Evolutionary conservation across 2,329 filamentous ascomycete species (phyloP).

Genomic region (Talaromyces amestolkiae): DNA sequence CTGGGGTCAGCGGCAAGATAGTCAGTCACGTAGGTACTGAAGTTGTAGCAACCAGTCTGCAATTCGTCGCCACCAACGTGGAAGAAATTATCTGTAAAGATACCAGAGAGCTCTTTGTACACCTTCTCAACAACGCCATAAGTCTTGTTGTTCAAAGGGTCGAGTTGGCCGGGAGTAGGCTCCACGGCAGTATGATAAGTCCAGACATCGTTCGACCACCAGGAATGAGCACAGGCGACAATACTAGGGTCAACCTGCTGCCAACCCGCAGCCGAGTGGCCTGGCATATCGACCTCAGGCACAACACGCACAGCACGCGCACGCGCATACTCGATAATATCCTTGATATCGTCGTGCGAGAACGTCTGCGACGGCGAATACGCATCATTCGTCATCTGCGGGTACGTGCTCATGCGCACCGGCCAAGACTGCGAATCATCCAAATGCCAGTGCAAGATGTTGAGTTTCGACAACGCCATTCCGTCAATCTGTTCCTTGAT

Average conservation of each 20-base stretch:
- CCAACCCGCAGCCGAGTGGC: slow-evolving; percentile 57
- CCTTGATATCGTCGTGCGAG: slow-evolving; percentile 43
- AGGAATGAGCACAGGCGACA: slow-evolving; percentile 55
- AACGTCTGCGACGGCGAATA: slow-evolving; percentile 53
- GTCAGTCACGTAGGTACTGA: slow-evolving; percentile 48
- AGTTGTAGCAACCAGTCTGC: slow-evolving; percentile 58
- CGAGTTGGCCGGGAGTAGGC: slow-evolving; percentile 57
- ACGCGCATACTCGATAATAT: slow-evolving; percentile 51
- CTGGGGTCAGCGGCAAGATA: slow-evolving; percentile 54
- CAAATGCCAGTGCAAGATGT: slow-evolving; percentile 58
- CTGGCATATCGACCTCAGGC: slow-evolving; percentile 63
- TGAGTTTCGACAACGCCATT: slow-evolving; percentile 57
- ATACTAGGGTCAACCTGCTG: slow-evolving; percentile 57
- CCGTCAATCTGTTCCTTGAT: slow-evolving; percentile 56
- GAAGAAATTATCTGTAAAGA: slow-evolving; percentile 55
- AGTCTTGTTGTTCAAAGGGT: slow-evolving; percentile 56
- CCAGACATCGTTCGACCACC: slow-evolving; percentile 62
- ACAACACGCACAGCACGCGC: slow-evolving; percentile 59
- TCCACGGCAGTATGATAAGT: slow-evolving; percentile 55
- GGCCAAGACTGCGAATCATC: slow-evolving; percentile 58
- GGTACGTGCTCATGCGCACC: slow-evolving; percentile 49
- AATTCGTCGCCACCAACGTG: slow-evolving; percentile 58
- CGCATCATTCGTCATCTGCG: slow-evolving; percentile 54
- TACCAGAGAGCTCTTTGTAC: slow-evolving; percentile 51
- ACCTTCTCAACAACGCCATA: slow-evolving; percentile 55